Evolutionary conservation across 2,329 filamentous ascomycete species (phyloP).

Genomic region (Ophiostoma fasciatum): DNA sequence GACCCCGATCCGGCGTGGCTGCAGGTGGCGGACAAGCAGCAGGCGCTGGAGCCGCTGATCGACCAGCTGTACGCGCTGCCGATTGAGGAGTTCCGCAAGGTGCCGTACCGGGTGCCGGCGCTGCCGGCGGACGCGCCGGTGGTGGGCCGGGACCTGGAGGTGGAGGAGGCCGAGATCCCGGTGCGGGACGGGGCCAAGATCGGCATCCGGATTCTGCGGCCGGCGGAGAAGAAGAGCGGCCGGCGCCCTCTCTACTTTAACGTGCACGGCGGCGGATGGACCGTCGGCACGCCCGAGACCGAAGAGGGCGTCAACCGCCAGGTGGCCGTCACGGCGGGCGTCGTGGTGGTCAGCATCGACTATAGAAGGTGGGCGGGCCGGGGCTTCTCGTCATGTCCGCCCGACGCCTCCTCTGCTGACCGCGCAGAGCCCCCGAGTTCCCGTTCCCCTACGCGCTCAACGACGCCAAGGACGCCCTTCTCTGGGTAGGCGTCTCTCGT

Average conservation of each 20-base stretch:
- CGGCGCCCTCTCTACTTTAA: conserved; percentile 2
- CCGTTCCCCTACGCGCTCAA: conserved; percentile 11
- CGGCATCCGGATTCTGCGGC: neutral
- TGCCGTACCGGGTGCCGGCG: conserved; percentile 4
- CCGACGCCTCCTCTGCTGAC: too few species aligned
- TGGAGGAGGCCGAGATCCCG: neutral
- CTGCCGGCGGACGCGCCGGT: conserved; percentile 1
- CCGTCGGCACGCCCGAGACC: conserved; percentile 8
- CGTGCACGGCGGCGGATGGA: conserved; percentile 9
- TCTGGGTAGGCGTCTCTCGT: conserved; percentile 5
- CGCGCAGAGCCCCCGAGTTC: conserved; percentile 8
- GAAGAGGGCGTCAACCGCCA: conserved; percentile 9
- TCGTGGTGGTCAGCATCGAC: conserved; percentile 10
- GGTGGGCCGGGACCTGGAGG: neutral
- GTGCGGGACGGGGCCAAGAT: conserved; percentile 3
- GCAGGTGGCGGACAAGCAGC: conserved; percentile 2
- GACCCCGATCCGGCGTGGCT: conserved; percentile 3
- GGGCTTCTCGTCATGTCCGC: too few species aligned
- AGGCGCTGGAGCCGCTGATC: neutral
- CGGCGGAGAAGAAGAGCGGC: neutral
- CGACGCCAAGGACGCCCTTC: conserved; percentile 7
- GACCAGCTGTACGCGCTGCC: conserved; percentile 3
- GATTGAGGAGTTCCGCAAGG: conserved; percentile 5
- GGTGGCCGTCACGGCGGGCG: conserved; percentile 1
- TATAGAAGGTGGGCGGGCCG: conserved; percentile 9